Conservation (phyloP, 208 protist genomes). For the Leishmania tarentolae region DNA sequence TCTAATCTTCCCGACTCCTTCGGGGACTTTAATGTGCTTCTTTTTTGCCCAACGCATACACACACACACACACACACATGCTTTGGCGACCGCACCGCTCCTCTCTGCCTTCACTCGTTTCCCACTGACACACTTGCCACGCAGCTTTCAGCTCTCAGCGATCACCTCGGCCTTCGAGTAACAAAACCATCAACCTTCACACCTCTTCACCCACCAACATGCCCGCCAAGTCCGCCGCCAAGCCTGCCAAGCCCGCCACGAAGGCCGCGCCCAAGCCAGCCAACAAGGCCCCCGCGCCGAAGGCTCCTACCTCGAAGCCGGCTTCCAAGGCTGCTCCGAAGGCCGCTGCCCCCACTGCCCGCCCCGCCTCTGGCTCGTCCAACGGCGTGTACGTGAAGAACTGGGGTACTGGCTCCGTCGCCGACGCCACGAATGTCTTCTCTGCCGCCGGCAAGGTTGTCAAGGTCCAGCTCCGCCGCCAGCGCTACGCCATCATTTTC, state of each 20-base stretch:
- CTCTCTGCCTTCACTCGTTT: neutral
- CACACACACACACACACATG: neutral
- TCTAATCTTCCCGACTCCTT: neutral
- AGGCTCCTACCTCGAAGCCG: constrained; percentile 40
- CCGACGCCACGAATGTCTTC: constrained; percentile 62
- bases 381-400: constrained; percentile 90
- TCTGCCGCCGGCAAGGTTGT: constrained; percentile 59
- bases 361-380: constrained; percentile 39
- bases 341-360: constrained; percentile 35
- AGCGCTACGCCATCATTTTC: constrained; percentile 84
- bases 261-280: constrained; percentile 55
- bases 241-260: constrained; percentile 41
- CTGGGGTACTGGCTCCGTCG: constrained; percentile 77
- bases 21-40: neutral
- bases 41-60: neutral
- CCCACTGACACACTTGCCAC: neutral
- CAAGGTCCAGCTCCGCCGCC: constrained; percentile 66
- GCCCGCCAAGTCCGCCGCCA: constrained; percentile 61
- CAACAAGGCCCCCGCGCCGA: constrained; percentile 44
- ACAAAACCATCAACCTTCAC: constrained; percentile 48
- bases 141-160: constrained; percentile 40
- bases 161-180: constrained; percentile 87
- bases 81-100: neutral
- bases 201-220: constrained; percentile 30
- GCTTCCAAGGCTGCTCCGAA: constrained; percentile 35